Evolutionary conservation across 2,329 filamentous ascomycete genomes (phyloP).

Genomic region (Pseudogymnoascus verrucosus): DNA sequence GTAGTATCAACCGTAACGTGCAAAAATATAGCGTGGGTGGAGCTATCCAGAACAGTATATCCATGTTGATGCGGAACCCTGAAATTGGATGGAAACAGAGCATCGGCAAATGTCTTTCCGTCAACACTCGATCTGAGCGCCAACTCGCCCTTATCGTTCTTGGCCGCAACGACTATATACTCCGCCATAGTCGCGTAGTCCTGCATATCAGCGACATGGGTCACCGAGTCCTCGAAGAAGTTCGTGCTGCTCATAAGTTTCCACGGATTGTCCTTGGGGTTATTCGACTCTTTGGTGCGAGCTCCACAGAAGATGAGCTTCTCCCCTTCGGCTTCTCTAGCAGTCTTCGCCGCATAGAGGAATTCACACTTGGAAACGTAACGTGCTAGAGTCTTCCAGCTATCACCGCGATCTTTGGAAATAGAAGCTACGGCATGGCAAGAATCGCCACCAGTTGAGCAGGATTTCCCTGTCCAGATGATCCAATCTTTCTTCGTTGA

Average conservation of each 20-base stretch:
- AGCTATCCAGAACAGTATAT: constrained; percentile 92
- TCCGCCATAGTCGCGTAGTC: constrained; percentile 94
- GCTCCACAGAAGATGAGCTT: constrained; percentile 50
- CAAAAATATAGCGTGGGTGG: constrained; percentile 86
- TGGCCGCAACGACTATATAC: constrained; percentile 83
- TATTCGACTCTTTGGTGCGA: constrained; percentile 54
- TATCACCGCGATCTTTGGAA: constrained; percentile 69
- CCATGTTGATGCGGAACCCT: constrained; percentile 67
- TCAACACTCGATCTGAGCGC: constrained; percentile 77
- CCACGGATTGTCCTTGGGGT: constrained; percentile 54
- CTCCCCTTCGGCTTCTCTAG: constrained; percentile 37
- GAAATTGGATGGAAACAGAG: constrained; percentile 81
- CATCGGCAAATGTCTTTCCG: constrained; percentile 71
- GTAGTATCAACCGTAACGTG: constrained; percentile 74
- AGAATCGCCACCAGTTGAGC: constrained; percentile 37
- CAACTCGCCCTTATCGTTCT: constrained; percentile 53
- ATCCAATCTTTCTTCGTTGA: constrained; percentile 81
- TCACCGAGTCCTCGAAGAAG: constrained; percentile 53
- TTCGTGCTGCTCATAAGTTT: constrained; percentile 71
- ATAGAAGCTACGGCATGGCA: constrained; percentile 71
- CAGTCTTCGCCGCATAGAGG: constrained; percentile 54
- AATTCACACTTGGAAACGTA: constrained; percentile 82
- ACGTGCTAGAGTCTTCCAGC: constrained; percentile 67
- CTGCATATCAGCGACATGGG: constrained; percentile 62
- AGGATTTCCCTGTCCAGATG: constrained; percentile 77